Conservation (phyloP, 352 stramenopile genomes). For the Salisapilia sapeloensis region DNA sequence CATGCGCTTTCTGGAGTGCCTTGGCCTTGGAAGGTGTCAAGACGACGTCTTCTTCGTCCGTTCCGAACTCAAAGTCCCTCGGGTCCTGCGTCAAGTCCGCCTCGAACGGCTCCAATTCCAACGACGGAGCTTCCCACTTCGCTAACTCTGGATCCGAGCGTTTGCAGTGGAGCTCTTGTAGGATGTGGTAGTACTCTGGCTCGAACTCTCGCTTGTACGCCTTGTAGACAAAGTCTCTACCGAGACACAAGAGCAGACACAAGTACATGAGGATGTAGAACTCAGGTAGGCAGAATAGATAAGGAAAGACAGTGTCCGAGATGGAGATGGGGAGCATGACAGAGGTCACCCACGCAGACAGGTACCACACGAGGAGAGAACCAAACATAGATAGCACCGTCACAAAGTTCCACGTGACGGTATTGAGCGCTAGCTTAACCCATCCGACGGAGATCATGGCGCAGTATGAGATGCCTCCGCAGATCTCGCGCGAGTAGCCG, state of each 20-base stretch:
- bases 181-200: conserved; percentile 78
- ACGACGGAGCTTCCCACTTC: conserved; percentile 39
- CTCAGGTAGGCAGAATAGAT: conserved; percentile 47
- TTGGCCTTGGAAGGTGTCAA: conserved; percentile 4
- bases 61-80: conserved; percentile 35
- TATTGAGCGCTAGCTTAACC: conserved; percentile 70
- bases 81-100: conserved; percentile 40
- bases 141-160: conserved; percentile 19
- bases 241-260: conserved; percentile 46
- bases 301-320: conserved; percentile 56
- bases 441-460: conserved; percentile 66
- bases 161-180: conserved; percentile 54
- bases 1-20: neutral
- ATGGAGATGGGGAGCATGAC: conserved; percentile 31
- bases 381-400: conserved; percentile 29
- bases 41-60: conserved; percentile 14
- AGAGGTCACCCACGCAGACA: conserved; percentile 45
- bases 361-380: conserved; percentile 65
- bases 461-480: conserved; percentile 58
- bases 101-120: conserved; percentile 56
- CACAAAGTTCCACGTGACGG: conserved; percentile 62
- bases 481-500: conserved; percentile 47
- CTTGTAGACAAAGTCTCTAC: conserved; percentile 70
- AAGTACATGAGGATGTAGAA: conserved; percentile 72
- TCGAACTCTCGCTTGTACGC: conserved; percentile 70